Percentiles rank a stretch among this genome's conserved stretches.
Evolutionary conservation across 148 eudicot species (phyloP).

Genomic region (Rhododendron mucronatum): DNA sequence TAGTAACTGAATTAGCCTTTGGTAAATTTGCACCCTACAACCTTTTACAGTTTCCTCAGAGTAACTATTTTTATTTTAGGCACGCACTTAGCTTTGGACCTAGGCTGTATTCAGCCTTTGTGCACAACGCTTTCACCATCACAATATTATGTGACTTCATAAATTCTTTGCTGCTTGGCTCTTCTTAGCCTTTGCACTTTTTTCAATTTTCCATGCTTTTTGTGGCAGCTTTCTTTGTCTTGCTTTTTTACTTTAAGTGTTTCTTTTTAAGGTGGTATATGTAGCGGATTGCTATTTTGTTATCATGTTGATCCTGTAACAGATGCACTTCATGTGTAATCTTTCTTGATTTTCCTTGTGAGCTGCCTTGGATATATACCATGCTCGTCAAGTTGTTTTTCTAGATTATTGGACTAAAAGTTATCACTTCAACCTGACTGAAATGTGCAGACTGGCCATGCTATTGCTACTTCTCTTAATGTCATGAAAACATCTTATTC

Average conservation of each 20-base stretch:
- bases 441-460: constrained; percentile 59
- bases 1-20: not conserved
- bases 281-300: not conserved
- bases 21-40: not conserved
- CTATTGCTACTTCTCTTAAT: constrained; percentile 52
- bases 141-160: not conserved
- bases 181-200: not conserved
- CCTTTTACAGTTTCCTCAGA: not conserved
- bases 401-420: not conserved
- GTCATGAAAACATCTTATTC: constrained; percentile 62
- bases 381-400: constrained; percentile 5
- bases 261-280: not conserved
- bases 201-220: not conserved
- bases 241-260: not conserved
- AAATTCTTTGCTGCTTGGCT: not conserved
- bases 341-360: not conserved
- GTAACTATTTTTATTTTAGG: not conserved
- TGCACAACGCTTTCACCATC: not conserved
- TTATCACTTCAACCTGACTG: not conserved
- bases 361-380: not conserved
- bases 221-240: not conserved
- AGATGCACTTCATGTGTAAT: not conserved
- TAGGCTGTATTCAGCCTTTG: not conserved
- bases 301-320: not conserved
- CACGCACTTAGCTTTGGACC: not conserved